Evolutionary conservation across 2,329 filamentous ascomycete genomes (phyloP).

Genomic region (Nannizzia gypsea): DNA sequence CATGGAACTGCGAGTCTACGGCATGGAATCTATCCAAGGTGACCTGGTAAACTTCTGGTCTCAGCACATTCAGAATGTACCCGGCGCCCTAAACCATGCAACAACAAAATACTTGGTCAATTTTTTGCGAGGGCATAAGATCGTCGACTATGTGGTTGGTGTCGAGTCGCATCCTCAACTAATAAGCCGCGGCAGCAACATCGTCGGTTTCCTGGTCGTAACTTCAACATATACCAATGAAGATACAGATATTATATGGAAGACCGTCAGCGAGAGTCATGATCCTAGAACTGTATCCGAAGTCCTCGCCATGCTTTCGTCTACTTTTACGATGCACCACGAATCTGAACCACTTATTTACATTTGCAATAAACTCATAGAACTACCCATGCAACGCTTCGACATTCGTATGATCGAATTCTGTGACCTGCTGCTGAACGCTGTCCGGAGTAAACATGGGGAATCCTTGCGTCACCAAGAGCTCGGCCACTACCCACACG

Average conservation of each 20-base stretch:
- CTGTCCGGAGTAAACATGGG: slow-evolving; percentile 36
- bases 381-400: slow-evolving; percentile 52
- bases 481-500: slow-evolving; percentile 16
- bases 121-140: slow-evolving; percentile 55
- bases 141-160: slow-evolving; percentile 79
- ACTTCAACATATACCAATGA: slow-evolving; percentile 58
- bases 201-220: slow-evolving; percentile 76
- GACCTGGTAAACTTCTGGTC: slow-evolving; percentile 59
- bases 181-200: slow-evolving; percentile 66
- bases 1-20: slow-evolving; percentile 79
- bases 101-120: slow-evolving; percentile 57
- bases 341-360: slow-evolving; percentile 44
- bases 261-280: slow-evolving; percentile 65
- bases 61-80: slow-evolving; percentile 38
- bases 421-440: slow-evolving; percentile 46
- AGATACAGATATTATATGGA: slow-evolving; percentile 75
- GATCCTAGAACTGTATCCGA: slow-evolving; percentile 77
- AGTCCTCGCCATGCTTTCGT: slow-evolving; percentile 54
- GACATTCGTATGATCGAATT: slow-evolving; percentile 51
- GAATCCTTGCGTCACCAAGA: slow-evolving; percentile 20
- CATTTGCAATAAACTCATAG: slow-evolving; percentile 58
- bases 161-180: slow-evolving; percentile 87
- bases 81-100: slow-evolving; percentile 36
- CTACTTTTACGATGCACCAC: slow-evolving; percentile 37
- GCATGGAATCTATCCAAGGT: slow-evolving; percentile 59